phyloP scores from a whole-genome alignment of 371 early-diverging fungal genomes.

The Rhizomucor pusillus region DNA sequence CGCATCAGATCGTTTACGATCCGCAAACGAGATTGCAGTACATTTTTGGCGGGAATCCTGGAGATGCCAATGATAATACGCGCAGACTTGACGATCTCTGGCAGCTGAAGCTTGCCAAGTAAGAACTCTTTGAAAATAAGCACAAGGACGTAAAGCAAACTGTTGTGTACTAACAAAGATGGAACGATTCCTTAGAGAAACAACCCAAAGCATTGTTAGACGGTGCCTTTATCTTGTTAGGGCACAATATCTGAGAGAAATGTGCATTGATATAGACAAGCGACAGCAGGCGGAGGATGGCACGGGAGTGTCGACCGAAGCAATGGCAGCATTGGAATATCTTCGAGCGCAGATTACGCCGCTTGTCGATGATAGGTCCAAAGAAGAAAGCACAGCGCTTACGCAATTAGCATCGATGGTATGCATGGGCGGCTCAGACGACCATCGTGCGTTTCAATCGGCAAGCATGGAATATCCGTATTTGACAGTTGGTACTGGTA shows the following conservation, averaged over 20 bases:
- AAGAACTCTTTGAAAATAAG: no score
- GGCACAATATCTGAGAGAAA: constrained; percentile 68
- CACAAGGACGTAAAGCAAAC: no score
- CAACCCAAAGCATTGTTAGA: constrained; percentile 59
- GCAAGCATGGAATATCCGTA: no score
- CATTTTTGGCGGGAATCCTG: constrained; percentile 90
- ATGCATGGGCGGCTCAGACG: no score
- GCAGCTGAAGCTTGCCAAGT: constrained; percentile 72
- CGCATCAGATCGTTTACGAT: constrained; percentile 85
- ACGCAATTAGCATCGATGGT: no score
- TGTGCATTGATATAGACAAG: no score
- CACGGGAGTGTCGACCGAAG: constrained; percentile 26
- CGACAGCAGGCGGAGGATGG: constrained; percentile 1
- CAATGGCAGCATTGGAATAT: constrained; percentile 61
- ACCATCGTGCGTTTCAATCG: no score
- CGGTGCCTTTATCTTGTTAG: constrained; percentile 58
- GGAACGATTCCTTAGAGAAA: background rate
- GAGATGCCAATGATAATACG: constrained; percentile 30
- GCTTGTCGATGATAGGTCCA: constrained; percentile 69
- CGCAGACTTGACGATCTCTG: constrained; percentile 84
- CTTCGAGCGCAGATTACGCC: constrained; percentile 62
- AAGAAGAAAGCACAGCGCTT: no score
- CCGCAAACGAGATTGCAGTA: constrained; percentile 58
- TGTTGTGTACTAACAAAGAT: background rate
- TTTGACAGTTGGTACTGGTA: no score